Base-by-base conservation (phyloP, 2,329 filamentous ascomycete genomes). In the Domatiomyces globalis region DNA sequence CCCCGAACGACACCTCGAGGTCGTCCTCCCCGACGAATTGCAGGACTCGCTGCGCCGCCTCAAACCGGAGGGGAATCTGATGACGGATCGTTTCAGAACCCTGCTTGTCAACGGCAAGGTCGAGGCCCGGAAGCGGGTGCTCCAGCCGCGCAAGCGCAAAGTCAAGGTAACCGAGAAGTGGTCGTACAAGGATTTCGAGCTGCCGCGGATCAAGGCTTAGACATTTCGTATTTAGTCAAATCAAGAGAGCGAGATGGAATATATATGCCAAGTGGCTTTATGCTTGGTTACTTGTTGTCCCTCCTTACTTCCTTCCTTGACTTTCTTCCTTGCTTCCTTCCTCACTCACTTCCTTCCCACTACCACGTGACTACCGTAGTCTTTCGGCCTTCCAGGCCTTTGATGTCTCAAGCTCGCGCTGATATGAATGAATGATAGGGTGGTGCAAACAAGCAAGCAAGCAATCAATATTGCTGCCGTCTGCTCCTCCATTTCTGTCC, bases 11-110 rank as follows among this genome's bases (percentile, higher is more conserved):
- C 74, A 86, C 56, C 71, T 96, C 61, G 81, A 95, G 68, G 67
- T 95, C 61, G 75, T 95, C 55, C 68, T 95, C 55, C 78, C 87
- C 43, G 81, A 96, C 69, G 80, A 98, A 72, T 68, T 92, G 63
- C 76, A 95, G 68, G 79, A 95, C 63, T 83, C 87, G 48, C 70
- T 95, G 63, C 69, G 92, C 63, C 69, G 88, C 63, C 70, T 95
- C 58, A 94, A 90, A 68, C 92, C 92, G 0, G 92, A 98, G 68
- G 92, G 92, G n/a, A 96, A 95, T 65, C 72, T 95, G 42, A 74
- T 98, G 60, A 87, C 87, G 60, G 92, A 98, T 63, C 78, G 92
- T 48, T 96, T 95, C 73, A 77, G 92, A 56, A 96, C 80, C 66
- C 74, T 96, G 69, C 73, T 96, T 56, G 77, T 96, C 33, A 80